Base-by-base conservation (phyloP, 768 basidiomycete species). In the Lactarius indigo region DNA sequence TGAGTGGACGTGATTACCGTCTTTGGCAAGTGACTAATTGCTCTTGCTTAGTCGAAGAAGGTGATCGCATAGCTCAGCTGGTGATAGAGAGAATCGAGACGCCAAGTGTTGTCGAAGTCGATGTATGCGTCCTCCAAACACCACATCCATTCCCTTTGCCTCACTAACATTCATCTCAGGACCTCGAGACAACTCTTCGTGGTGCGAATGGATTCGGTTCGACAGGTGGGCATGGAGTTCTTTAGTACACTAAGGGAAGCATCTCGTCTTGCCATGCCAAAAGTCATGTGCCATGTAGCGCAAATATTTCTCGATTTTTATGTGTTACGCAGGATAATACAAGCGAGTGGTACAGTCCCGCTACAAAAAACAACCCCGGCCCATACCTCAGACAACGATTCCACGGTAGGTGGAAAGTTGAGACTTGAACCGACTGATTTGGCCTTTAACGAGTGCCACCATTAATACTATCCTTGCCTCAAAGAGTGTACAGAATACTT, bases 1-100 rank as follows among this genome's bases (percentile, higher is more conserved):
- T 92, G 41, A 61, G 74, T 69, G 6, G 17, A 12, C 26, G 20
- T 26, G 15, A 57, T 57, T 56, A 56, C 28, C 20, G 20, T 52
- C 47, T n/a, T 26, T 66, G 60, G 33, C 52, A 50, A n/a, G 42
- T 56, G 12, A 44, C 20, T 30, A 17, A 67, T 30, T 10, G 12
- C 8, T 35, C 8, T 42, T 59, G 57, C 0, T 28, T 72, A 96
- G 97, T 99, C 67, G 82, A 91, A 72, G 87, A 91, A 75, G 96
- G 96, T 7, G 97, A 99, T 73, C 87, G 97, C n/a, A 81, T 99
- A 69, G 97, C 97, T 2, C 97, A 99, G 73, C 83, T 98, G 37
- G 92, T 99, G 69, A 80, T 98, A 61, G 96, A 99, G 75, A 87
- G 83, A 66, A 97, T 98, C 70, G 86, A 87, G 68, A 94, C 88